Evolutionary conservation across 129 eudicot genomes (phyloP).

Genomic region (Flaveria trinervia): DNA sequence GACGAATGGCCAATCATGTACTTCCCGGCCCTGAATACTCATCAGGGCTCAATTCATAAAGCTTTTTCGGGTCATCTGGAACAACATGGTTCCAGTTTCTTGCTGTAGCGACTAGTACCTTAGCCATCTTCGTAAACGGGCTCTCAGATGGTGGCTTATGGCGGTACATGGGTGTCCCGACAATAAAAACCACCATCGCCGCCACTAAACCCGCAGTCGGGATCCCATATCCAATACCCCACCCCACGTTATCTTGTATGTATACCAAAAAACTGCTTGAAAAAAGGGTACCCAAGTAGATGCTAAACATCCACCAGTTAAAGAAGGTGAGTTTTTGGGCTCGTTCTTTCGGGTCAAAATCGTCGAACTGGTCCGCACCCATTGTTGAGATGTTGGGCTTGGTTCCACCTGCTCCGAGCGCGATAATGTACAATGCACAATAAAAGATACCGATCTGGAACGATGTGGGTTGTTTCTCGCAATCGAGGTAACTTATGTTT

Average conservation of each 20-base stretch:
- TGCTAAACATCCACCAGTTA: conserved; percentile 93
- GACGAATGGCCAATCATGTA: conserved; percentile 60
- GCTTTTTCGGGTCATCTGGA: conserved; percentile 61
- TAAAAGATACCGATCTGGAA: conserved; percentile 59
- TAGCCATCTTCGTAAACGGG: conserved; percentile 71
- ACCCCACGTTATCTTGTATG: conserved; percentile 84
- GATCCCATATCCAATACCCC: conserved; percentile 87
- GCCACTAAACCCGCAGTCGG: conserved; percentile 60
- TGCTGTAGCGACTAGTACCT: conserved; percentile 59
- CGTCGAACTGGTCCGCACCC: conserved; percentile 90
- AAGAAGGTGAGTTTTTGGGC: conserved; percentile 75
- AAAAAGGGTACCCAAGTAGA: conserved; percentile 67
- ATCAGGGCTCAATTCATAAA: conserved; percentile 59
- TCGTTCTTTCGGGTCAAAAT: conserved; percentile 68
- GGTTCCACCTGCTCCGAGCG: conserved; percentile 86
- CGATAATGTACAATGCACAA: conserved; percentile 65
- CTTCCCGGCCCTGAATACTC: conserved; percentile 46
- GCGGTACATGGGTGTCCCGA: conserved; percentile 66
- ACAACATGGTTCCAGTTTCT: conserved; percentile 51
- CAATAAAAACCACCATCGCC: conserved; percentile 54
- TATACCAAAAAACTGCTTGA: conserved; percentile 71
- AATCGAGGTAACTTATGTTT: conserved; percentile 41
- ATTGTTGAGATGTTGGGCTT: conserved; percentile 87
- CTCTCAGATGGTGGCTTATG: conserved; percentile 70
- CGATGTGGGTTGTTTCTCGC: conserved; percentile 55